A percentile compares a stretch with the other conserved stretches of the same genome.
Conservation (phyloP, 1,139 yeast species). For the Trichomonascaceae sp. region DNA sequence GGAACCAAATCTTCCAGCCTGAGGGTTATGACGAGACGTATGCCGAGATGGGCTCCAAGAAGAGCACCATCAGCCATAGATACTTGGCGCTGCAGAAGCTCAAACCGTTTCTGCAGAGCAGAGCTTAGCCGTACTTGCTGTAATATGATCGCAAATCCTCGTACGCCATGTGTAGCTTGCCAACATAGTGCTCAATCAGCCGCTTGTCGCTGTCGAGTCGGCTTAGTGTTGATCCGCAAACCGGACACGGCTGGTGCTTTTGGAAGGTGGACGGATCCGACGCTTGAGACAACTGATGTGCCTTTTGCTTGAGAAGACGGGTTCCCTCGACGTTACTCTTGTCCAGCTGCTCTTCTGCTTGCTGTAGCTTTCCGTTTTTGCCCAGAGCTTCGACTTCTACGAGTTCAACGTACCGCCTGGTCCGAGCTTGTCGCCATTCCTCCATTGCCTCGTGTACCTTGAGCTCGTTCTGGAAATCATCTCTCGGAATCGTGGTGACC, state of each 20-base stretch:
- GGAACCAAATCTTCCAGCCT: slow-evolving; percentile 90
- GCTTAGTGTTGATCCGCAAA: slow-evolving; percentile 84
- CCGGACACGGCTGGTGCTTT: slow-evolving; percentile 78
- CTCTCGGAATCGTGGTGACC: slow-evolving; percentile 32
- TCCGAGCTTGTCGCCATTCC: no score
- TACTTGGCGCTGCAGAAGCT: slow-evolving; percentile 68
- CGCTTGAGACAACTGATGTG: slow-evolving; percentile 47
- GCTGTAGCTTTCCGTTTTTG: slow-evolving; percentile 36
- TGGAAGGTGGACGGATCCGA: slow-evolving; percentile 84
- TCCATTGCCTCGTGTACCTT: slow-evolving; percentile 45
- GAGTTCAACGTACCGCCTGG: slow-evolving; percentile 52
- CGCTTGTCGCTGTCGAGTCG: slow-evolving; percentile 80
- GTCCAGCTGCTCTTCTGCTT: slow-evolving; percentile 36
- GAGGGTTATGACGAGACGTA: slow-evolving; percentile 47
- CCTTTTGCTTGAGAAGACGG: slow-evolving; percentile 35
- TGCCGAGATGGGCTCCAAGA: slow-evolving; percentile 83
- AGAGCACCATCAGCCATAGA: slow-evolving; percentile 79
- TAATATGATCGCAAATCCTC: slow-evolving; percentile 61
- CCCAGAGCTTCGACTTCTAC: slow-evolving; percentile 53
- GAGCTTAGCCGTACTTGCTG: background rate
- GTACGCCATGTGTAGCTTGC: slow-evolving; percentile 76
- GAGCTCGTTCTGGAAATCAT: slow-evolving; percentile 43
- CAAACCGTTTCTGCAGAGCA: slow-evolving; percentile 36
- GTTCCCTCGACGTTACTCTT: slow-evolving; percentile 25
- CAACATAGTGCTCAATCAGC: slow-evolving; percentile 82